Percentiles rank a stretch among this genome's conserved stretches.
phyloP scores from a whole-genome alignment of 192 early-diverging fungal genomes.

The Gigaspora rosea region DNA sequence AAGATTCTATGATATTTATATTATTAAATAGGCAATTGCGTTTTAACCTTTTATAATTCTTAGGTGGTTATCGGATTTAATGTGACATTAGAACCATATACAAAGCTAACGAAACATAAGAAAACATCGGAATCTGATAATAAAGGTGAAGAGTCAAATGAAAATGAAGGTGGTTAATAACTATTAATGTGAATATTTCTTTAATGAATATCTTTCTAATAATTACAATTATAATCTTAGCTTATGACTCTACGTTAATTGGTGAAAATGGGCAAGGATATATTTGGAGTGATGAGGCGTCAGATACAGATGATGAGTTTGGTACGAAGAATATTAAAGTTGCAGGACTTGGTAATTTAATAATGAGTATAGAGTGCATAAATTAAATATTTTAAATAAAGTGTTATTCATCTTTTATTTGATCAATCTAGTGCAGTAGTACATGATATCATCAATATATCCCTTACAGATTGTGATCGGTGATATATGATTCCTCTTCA shows the following conservation, averaged over 20 bases:
- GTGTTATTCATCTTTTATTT: too few species aligned
- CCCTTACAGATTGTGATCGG: too few species aligned
- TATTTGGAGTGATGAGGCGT: conserved; percentile 48
- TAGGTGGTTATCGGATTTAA: conserved; percentile 74
- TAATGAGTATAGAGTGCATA: too few species aligned
- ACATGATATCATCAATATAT: too few species aligned
- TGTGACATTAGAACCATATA: conserved; percentile 63
- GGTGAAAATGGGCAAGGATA: conserved; percentile 67
- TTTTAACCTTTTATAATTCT: too few species aligned
- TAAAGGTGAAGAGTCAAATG: too few species aligned
- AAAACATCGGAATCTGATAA: conserved; percentile 46
- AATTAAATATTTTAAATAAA: too few species aligned
- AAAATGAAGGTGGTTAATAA: too few species aligned
- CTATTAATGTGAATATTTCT: too few species aligned
- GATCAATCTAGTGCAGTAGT: conserved; percentile 46
- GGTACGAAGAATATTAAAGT: conserved; percentile 58
- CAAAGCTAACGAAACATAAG: conserved; percentile 57
- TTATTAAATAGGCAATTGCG: too few species aligned
- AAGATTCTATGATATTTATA: background rate
- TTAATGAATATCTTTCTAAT: too few species aligned
- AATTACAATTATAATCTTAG: conserved; percentile 1
- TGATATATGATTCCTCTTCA: too few species aligned
- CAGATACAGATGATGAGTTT: conserved; percentile 51
- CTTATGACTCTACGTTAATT: conserved; percentile 44
- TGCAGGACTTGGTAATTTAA: conserved; percentile 43